Evolutionary conservation across 129 eudicot genomes (phyloP), one percentile per base, ranked within the genome.

Genomic region (Calendula officinalis): DNA sequence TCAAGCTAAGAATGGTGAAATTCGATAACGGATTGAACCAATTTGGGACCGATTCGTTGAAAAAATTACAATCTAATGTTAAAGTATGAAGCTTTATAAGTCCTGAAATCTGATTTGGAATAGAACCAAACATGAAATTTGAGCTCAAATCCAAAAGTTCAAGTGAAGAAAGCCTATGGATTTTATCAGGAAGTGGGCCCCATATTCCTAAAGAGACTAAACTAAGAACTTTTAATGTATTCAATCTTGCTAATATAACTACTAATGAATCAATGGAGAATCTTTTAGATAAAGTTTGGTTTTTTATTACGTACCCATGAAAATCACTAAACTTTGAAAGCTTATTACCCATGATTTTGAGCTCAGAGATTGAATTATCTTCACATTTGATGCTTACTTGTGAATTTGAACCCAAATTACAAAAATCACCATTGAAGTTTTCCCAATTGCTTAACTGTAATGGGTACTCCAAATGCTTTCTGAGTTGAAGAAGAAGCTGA

Each of bases 241-340:
- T 61, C 66, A 90, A 70, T 78, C 97, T 90, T 41, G 92, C 60
- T 83, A 90, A 74, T 70, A 95, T 90, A 44, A 87, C 84, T 34
- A 90, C 89, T 71, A 90, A 82, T 34, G 97, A 90, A 66, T 86
- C 95, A 75, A 90, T 82, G 11, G 95, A 90, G 83, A 90, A 90
- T 46, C 75, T 64, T 47, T 71, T 53, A 8, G 97, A 90, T 54
- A 90, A 78, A 44, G 95, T 90, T 51, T 79, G 80, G 68, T 80
- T 81, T 10, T 81, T 72, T 22, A 90, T 69, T 32, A 95, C 83
- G 76, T 62, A 77, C 22, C 97, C 97, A 71, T 65, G 74, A 64
- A 82, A 84, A 45, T 78, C 80, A 75, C 82, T 70, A 48, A 69
- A 78, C 88, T 78, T 78, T 30, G 70, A 51, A 44, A 75, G 85